Evolutionary conservation across 2,329 filamentous ascomycete genomes (phyloP).

Genomic region (Pseudogymnoascus sp.): DNA sequence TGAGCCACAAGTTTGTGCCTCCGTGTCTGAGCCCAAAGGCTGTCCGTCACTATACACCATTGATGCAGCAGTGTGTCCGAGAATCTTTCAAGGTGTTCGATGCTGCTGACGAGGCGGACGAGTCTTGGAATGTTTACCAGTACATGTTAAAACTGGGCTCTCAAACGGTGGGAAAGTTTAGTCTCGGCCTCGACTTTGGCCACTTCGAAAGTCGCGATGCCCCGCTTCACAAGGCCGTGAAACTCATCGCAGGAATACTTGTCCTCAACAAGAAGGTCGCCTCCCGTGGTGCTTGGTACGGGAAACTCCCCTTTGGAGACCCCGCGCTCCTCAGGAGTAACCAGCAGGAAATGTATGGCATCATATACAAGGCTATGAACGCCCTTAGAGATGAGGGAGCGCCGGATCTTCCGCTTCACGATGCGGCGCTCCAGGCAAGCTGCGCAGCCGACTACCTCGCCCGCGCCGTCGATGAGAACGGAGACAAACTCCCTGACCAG

Average conservation of each 20-base stretch:
- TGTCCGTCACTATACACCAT: slow-evolving; percentile 27
- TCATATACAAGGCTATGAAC: slow-evolving; percentile 34
- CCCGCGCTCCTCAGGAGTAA: slow-evolving; percentile 24
- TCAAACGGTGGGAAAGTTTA: slow-evolving; percentile 37
- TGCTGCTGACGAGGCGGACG: slow-evolving; percentile 19
- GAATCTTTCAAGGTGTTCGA: slow-evolving; percentile 21
- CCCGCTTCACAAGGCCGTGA: slow-evolving; percentile 36
- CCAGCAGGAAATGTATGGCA: slow-evolving; percentile 28
- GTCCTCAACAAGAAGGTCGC: slow-evolving; percentile 41
- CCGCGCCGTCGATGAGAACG: slow-evolving; percentile 36
- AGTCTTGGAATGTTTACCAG: slow-evolving; percentile 42
- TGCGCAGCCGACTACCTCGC: slow-evolving; percentile 29
- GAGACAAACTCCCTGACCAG: slow-evolving; percentile 35
- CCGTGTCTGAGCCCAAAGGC: slow-evolving; percentile 25
- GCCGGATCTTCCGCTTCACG: slow-evolving; percentile 30
- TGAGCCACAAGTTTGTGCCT: slow-evolving; percentile 18
- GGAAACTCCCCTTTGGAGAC: slow-evolving; percentile 38
- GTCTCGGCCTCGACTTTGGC: slow-evolving; percentile 37
- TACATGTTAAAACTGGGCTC: slow-evolving; percentile 43
- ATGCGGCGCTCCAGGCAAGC: slow-evolving; percentile 31
- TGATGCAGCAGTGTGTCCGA: slow-evolving; percentile 18
- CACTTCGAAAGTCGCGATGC: slow-evolving; percentile 36
- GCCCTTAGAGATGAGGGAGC: slow-evolving; percentile 29
- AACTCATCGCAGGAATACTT: slow-evolving; percentile 32
- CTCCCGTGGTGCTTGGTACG: slow-evolving; percentile 38